phyloP scores from a whole-genome alignment of 2,329 filamentous ascomycete genomes.

The Aspergillus ruber region DNA sequence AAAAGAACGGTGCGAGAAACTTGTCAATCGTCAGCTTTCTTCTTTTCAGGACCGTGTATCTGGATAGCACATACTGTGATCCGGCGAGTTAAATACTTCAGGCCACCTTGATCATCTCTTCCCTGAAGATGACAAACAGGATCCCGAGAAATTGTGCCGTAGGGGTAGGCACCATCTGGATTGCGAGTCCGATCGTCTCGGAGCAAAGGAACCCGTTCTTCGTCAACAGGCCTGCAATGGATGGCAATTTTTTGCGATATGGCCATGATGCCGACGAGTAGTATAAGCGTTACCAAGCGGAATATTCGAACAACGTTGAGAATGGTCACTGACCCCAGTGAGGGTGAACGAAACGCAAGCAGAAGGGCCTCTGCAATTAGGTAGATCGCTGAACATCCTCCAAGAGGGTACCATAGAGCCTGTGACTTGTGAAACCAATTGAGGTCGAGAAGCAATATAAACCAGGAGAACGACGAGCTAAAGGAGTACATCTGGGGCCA shows the following conservation, averaged over 20 bases:
- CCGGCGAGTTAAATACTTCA: neutral
- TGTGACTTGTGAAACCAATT: neutral
- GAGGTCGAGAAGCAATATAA: constrained; percentile 53
- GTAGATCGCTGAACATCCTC: constrained; percentile 56
- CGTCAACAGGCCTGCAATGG: constrained; percentile 8
- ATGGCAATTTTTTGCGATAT: constrained; percentile 2
- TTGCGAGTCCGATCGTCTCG: constrained; percentile 1
- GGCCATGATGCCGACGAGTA: constrained; percentile 10
- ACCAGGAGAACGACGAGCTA: constrained; percentile 59
- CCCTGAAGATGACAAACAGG: neutral
- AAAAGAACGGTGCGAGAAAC: constrained; percentile 73
- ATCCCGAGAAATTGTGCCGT: constrained; percentile 10
- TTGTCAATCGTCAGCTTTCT: constrained; percentile 21
- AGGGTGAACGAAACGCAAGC: constrained; percentile 33
- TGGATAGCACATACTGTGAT: neutral
- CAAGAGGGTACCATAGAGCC: constrained; percentile 56
- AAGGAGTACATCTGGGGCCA: constrained; percentile 48
- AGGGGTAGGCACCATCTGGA: constrained; percentile 5
- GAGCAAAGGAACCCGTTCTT: constrained; percentile 17
- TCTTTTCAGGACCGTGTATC: neutral
- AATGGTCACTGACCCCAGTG: constrained; percentile 12
- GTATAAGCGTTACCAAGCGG: constrained; percentile 11
- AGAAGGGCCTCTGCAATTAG: constrained; percentile 51
- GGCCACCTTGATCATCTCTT: neutral
- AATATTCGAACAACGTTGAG: constrained; percentile 7